Evolutionary conservation across 108 stramenopile genomes (phyloP), one percentile per base, ranked within the genome.

Genomic region (Cylindrotheca fusiformis): DNA sequence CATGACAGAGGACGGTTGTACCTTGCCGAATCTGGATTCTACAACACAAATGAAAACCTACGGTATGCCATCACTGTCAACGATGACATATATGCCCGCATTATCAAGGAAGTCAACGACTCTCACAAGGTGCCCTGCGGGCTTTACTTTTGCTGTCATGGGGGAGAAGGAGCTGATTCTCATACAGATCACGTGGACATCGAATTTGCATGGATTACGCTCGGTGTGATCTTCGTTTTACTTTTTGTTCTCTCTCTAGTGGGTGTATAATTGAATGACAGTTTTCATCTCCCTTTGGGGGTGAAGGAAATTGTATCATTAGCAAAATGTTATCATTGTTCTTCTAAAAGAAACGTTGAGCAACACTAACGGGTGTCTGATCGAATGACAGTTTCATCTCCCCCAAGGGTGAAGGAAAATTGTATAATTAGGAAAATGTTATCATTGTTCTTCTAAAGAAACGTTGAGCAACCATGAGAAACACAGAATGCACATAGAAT

Each of bases 141-240:
- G 23, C 56, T 87, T 29, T 84, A 87, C 50, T 87, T 83, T 71
- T 87, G 86, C 62, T 87, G 86, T 54, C 86, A 84, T 50, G 66
- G 71, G 12, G 80, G 77, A 8, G 82, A 80, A 44, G 66, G 71
- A 17, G 80, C 73, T 1, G 71, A 79, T 33, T 55, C 63, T 22
- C 29, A 65, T 29, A 74, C 82, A 25, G 79, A 86, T 54, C 55
- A 78, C 75, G 85, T 86, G 25, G 76, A 77, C n/a, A 86, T 86
- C 52, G 63, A 70, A 23, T 61, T 82, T 19, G 85, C 85, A 12
- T 70, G 68, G 61, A 5, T 56, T 3, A 14, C 58, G 5, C 33
- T 71, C 4, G 46, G 20, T 19, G 4, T 65, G 23, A 17, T 66
- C 19, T 76, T 76, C 47, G 31, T 45, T 17, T 1, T 26, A 3